phyloP scores from a whole-genome alignment of 2,329 filamentous ascomycete genomes.

The Fusarium denticulatum region DNA sequence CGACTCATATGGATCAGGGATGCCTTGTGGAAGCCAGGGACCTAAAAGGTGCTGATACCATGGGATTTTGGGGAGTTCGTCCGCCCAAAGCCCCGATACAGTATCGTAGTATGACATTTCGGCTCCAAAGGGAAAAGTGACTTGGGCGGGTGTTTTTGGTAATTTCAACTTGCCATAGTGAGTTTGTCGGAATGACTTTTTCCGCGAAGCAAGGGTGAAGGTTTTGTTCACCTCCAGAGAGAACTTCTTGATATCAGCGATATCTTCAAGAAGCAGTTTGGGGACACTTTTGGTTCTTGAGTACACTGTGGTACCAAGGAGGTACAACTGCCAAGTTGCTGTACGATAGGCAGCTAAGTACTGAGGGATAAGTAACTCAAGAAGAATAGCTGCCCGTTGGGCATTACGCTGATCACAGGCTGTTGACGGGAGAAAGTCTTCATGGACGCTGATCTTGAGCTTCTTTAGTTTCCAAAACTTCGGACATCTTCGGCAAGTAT shows the following conservation, averaged over 20 bases:
- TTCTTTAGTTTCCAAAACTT: slow-evolving; percentile 12
- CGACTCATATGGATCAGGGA: slow-evolving; percentile 24
- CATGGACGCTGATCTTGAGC: slow-evolving; percentile 32
- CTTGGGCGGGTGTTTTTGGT: slow-evolving; percentile 14
- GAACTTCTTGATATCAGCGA: not conserved
- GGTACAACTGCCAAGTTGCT: slow-evolving; percentile 23
- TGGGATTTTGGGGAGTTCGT: slow-evolving; percentile 2
- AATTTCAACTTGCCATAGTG: slow-evolving; percentile 37
- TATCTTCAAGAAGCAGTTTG: not conserved
- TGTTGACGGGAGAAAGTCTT: slow-evolving; percentile 40
- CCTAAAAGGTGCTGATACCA: slow-evolving; percentile 33
- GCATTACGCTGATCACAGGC: not conserved
- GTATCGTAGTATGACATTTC: slow-evolving; percentile 33
- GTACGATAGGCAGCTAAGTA: slow-evolving; percentile 53
- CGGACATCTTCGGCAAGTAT: slow-evolving; percentile 30
- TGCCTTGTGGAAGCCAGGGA: slow-evolving; percentile 35
- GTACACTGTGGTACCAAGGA: not conserved
- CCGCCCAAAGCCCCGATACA: slow-evolving; percentile 15
- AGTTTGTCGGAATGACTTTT: slow-evolving; percentile 42
- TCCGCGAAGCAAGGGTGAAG: slow-evolving; percentile 37
- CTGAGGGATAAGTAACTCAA: slow-evolving; percentile 55
- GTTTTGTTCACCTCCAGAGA: accelerated
- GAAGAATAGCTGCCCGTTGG: slow-evolving; percentile 57
- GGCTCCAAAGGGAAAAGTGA: slow-evolving; percentile 29
- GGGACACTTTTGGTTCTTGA: not conserved